phyloP scores from a whole-genome alignment of 306 rosid genomes.

The Corylus americana region DNA sequence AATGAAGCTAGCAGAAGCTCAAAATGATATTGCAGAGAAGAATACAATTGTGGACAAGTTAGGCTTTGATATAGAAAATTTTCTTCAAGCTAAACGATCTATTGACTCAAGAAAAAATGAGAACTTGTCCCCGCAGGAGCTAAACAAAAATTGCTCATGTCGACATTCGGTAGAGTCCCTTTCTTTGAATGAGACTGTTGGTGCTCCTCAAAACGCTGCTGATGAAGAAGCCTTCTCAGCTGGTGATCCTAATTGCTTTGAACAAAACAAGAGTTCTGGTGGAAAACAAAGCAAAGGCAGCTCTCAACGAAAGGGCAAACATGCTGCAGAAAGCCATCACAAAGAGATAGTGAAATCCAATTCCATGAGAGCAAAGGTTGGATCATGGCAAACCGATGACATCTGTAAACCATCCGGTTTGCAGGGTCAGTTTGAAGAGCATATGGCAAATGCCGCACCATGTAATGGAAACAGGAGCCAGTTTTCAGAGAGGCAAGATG shows the following conservation, averaged over 20 bases:
- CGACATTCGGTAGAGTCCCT: slow-evolving; percentile 59
- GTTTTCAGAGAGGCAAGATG: slow-evolving; percentile 28
- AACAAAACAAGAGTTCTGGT: slow-evolving; percentile 27
- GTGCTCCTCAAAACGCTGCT: slow-evolving; percentile 53
- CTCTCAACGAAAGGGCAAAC: slow-evolving; percentile 18
- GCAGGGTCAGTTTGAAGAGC: slow-evolving; percentile 29
- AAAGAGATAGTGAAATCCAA: slow-evolving; percentile 27
- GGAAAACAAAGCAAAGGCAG: slow-evolving; percentile 30
- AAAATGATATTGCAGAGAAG: slow-evolving; percentile 37
- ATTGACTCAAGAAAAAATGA: slow-evolving; percentile 36
- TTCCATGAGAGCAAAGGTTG: slow-evolving; percentile 28
- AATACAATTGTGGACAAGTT: slow-evolving; percentile 65
- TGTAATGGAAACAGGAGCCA: slow-evolving; percentile 31
- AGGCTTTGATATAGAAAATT: slow-evolving; percentile 72
- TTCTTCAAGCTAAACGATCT: slow-evolving; percentile 66
- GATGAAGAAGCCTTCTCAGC: slow-evolving; percentile 47
- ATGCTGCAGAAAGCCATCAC: slow-evolving; percentile 18
- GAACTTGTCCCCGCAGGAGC: slow-evolving; percentile 44
- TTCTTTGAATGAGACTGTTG: slow-evolving; percentile 46
- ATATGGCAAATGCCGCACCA: slow-evolving; percentile 30
- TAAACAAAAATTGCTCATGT: slow-evolving; percentile 45
- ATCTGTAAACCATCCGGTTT: slow-evolving; percentile 8
- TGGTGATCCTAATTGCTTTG: slow-evolving; percentile 20
- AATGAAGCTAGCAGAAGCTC: slow-evolving; percentile 50
- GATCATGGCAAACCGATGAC: slow-evolving; percentile 23